Base-by-base conservation (phyloP, 106 monocot genomes). In the Apostasia shenzhenica region DNA sequence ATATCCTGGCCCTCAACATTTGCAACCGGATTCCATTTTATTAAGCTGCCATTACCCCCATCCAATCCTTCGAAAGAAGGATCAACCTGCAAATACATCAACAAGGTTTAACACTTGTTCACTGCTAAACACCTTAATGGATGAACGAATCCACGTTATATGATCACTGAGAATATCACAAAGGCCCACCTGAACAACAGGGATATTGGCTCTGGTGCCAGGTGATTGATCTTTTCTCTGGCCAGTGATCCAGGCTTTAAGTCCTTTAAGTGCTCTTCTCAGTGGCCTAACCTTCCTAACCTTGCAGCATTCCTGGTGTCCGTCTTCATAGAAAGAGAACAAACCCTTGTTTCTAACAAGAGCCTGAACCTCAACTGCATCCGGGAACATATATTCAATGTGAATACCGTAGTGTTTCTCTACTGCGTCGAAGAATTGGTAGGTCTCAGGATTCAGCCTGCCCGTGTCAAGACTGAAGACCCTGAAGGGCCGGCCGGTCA, bases 401-500 rank as follows among this genome's bases (percentile, higher is more conserved):
- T 63, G 89, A 72, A 93, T 90, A 67, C 75, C 81, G 61, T 99
- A 99, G 75, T 78, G 87, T 68, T 90, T 99, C 77, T 92, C 97
- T 0, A 99, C 83, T 0, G 74, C 70, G 54, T 92, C 87, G 49
- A 90, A 90, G 70, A 87, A 80, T 58, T 69, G 55, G 79, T 99
- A 99, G 4, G 97, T 99, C 77, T 99, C 97, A 0, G 95, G 86
- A 71, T 97, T 92, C 45, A 97, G 74, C 63, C 95, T 72, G 2
- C 95, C 95, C 0, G 95, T 97, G 74, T 97, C 95, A 1, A 97
- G 92, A 66, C 92, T 92, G 82, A 97, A 92, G 59, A 97, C 92
- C 57, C 97, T 78, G 81, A 97, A 97, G 5, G 97, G 85, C 2
- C 89, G 82, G 5, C 92, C 92, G 5, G 97, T 97, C 45, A 92